These are phyloP conservation scores for Colletotrichum sidae DNA, from an alignment of 2,329 filamentous ascomycete species.

Conservation along the genomic window DNA sequence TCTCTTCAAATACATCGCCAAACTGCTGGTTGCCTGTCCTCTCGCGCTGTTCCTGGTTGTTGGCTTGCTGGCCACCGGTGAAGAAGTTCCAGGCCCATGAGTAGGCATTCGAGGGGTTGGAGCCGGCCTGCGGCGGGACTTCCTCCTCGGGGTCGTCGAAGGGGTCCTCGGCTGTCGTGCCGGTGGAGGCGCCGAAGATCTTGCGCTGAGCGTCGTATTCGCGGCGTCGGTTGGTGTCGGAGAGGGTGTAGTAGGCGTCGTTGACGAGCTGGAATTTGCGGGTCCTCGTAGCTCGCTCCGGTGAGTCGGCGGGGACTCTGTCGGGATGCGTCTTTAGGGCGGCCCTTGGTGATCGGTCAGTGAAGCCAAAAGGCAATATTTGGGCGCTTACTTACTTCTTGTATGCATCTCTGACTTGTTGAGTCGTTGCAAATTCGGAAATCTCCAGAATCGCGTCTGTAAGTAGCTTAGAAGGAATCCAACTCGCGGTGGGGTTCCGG, in stretches of 20 bases:
- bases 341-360: conserved; percentile 62
- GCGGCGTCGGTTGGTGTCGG: conserved; percentile 78
- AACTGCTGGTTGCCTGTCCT: conserved; percentile 83
- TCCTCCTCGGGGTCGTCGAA: conserved; percentile 48
- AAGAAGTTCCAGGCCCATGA: conserved; percentile 83
- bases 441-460: conserved; percentile 81
- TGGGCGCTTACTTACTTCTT: conserved; percentile 71
- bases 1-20: conserved; percentile 87
- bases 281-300: conserved; percentile 84
- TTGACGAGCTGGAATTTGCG: conserved; percentile 92
- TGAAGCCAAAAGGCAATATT: background rate
- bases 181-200: conserved; percentile 63
- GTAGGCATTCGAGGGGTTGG: conserved; percentile 62
- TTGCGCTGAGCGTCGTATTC: conserved; percentile 85
- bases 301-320: conserved; percentile 84
- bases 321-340: conserved; percentile 95
- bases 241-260: conserved; percentile 93
- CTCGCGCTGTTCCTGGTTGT: conserved; percentile 55
- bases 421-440: conserved; percentile 77
- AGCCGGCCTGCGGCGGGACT: conserved; percentile 41
- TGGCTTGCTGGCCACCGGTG: conserved; percentile 54
- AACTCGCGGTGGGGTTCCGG: conserved; percentile 16
- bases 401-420: conserved; percentile 93
- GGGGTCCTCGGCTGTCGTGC: conserved; percentile 45
- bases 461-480: conserved; percentile 37